Conservation (phyloP, 257 asterid genomes). For the Jacaranda copaia region DNA sequence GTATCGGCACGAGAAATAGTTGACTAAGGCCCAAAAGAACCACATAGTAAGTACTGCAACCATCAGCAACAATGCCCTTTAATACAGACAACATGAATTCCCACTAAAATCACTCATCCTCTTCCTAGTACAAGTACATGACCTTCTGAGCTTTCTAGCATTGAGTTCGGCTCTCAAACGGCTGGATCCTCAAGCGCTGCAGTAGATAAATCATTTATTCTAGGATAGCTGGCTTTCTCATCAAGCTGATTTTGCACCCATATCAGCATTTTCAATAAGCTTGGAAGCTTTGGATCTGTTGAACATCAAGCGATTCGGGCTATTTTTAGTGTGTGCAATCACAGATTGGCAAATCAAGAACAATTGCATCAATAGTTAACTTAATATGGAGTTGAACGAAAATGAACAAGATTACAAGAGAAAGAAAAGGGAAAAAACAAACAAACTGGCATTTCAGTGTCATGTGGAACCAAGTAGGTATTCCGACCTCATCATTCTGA, state of each 20-base stretch:
- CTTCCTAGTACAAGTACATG: constrained; percentile 23
- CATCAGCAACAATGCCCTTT: background rate
- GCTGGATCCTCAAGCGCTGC: constrained; percentile 81
- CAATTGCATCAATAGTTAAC: background rate
- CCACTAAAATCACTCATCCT: constrained; percentile 10
- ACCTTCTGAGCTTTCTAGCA: background rate
- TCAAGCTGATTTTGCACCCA: constrained; percentile 86
- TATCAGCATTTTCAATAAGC: constrained; percentile 80
- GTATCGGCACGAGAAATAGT: background rate
- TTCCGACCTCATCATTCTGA: background rate
- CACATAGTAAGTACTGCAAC: background rate
- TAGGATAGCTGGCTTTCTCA: constrained; percentile 80
- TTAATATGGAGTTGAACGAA: background rate
- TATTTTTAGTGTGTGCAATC: background rate
- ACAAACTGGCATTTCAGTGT: background rate
- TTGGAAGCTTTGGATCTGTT: constrained; percentile 93
- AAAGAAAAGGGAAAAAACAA: background rate
- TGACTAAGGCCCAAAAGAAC: background rate
- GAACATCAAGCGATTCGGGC: constrained; percentile 6
- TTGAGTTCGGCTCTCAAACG: constrained; percentile 42
- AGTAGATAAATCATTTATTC: constrained; percentile 66
- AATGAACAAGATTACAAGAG: background rate
- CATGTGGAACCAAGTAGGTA: background rate
- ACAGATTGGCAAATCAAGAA: too few species aligned
- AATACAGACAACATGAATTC: constrained; percentile 10